Evolutionary conservation across 192 early-diverging fungal genomes (phyloP).

Genomic region (Blastocladiella britannica): DNA sequence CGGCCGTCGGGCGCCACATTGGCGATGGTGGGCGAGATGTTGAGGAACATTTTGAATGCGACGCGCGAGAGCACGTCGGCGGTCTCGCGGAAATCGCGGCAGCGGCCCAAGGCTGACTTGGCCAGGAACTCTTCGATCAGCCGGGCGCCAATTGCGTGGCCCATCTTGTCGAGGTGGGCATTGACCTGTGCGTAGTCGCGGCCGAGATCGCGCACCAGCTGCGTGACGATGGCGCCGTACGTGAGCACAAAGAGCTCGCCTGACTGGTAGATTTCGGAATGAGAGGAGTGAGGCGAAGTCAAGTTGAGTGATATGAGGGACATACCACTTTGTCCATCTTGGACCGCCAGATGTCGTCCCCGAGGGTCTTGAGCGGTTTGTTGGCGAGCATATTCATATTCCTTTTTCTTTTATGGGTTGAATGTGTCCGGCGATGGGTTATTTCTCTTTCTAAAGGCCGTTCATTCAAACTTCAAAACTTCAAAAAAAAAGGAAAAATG

Average conservation of each 20-base stretch:
- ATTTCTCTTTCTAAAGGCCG: too few species aligned
- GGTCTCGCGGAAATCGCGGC: slow-evolving; percentile 72
- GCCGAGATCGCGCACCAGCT: slow-evolving; percentile 75
- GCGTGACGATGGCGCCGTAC: slow-evolving; percentile 89
- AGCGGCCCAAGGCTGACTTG: slow-evolving; percentile 51
- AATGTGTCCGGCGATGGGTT: too few species aligned
- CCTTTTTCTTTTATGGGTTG: too few species aligned
- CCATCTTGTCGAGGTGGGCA: slow-evolving; percentile 95
- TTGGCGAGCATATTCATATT: too few species aligned
- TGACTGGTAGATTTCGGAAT: slow-evolving; percentile 19
- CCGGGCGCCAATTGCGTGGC: slow-evolving; percentile 89
- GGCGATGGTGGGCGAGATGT: slow-evolving; percentile 62
- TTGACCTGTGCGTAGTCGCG: slow-evolving; percentile 86
- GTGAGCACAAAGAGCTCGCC: slow-evolving; percentile 93
- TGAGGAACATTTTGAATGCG: slow-evolving; percentile 91
- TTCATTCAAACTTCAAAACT: too few species aligned
- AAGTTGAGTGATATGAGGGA: slow-evolving; percentile 7
- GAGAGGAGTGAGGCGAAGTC: not conserved
- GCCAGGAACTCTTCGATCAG: slow-evolving; percentile 93
- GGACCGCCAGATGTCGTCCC: slow-evolving; percentile 91
- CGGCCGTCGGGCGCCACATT: slow-evolving; percentile 61
- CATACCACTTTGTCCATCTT: slow-evolving; percentile 84
- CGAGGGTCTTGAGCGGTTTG: slow-evolving; percentile 55
- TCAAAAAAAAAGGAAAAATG: slow-evolving; percentile 10
- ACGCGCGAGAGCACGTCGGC: slow-evolving; percentile 89